Percentiles rank a stretch among this genome's conserved stretches.
phyloP scores from a whole-genome alignment of 2,329 filamentous ascomycete species.

The Pseudogymnoascus sp. region DNA sequence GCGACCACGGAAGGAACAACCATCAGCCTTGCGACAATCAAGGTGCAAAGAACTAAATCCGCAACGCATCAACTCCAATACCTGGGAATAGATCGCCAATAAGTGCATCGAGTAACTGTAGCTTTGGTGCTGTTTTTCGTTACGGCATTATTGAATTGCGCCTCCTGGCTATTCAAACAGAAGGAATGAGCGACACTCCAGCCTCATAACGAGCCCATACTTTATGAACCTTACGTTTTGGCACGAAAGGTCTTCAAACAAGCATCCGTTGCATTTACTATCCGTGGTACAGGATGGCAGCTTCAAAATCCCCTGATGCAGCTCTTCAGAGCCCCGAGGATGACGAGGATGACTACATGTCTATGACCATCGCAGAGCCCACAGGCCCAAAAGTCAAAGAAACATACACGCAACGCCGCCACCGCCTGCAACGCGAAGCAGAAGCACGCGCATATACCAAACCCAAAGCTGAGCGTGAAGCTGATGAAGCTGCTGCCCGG shows the following conservation, averaged over 20 bases:
- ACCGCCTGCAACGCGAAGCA: conserved; percentile 46
- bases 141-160: not conserved
- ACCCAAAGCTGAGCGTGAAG: conserved; percentile 77
- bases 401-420: conserved; percentile 50
- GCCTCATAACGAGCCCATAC: not conserved
- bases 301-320: not conserved
- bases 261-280: not conserved
- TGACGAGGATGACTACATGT: conserved; percentile 94
- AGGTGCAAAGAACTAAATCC: not conserved
- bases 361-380: conserved; percentile 76
- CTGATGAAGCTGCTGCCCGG: conserved; percentile 61
- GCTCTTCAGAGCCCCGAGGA: not conserved
- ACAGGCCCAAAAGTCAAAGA: conserved; percentile 42
- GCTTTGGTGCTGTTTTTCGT: not conserved
- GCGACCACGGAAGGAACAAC: not conserved
- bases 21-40: not conserved
- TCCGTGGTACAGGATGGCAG: not conserved
- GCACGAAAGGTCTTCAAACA: not conserved
- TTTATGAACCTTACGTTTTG: not conserved
- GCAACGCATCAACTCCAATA: not conserved
- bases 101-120: not conserved
- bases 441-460: conserved; percentile 61
- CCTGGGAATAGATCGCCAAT: not conserved
- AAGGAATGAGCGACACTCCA: not conserved
- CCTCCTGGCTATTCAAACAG: not conserved